Percentiles rank a stretch among this genome's conserved stretches.
Conservation (phyloP, 805 yeast species). For the Wickerhamomyces xylosicus region DNA sequence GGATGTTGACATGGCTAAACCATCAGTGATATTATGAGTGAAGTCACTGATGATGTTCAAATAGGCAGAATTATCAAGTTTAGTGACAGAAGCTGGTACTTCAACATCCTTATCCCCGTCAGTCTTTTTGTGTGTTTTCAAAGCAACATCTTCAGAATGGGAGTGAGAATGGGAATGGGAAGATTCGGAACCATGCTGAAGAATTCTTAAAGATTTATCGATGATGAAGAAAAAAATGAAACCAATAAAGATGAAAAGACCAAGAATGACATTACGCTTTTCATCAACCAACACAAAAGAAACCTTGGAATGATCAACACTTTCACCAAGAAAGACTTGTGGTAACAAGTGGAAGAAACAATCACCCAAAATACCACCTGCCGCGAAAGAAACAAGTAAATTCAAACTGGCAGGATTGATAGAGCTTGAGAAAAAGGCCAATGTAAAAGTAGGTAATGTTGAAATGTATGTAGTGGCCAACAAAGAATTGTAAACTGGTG, state of each 20-base stretch:
- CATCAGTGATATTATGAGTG: slow-evolving; percentile 70
- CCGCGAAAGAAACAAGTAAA: slow-evolving; percentile 57
- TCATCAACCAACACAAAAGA: slow-evolving; percentile 42
- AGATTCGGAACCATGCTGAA: slow-evolving; percentile 24
- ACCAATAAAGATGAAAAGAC: slow-evolving; percentile 49
- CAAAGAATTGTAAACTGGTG: slow-evolving; percentile 49
- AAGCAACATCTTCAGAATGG: slow-evolving; percentile 25
- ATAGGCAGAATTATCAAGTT: slow-evolving; percentile 38
- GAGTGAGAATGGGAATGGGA: slow-evolving; percentile 28
- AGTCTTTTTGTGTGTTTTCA: slow-evolving; percentile 13
- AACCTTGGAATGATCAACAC: slow-evolving; percentile 27
- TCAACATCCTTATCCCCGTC: slow-evolving; percentile 14
- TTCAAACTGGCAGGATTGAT: slow-evolving; percentile 41
- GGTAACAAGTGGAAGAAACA: slow-evolving; percentile 66
- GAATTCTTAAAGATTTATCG: slow-evolving; percentile 49
- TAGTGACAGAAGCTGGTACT: slow-evolving; percentile 18
- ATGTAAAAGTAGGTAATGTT: slow-evolving; percentile 50
- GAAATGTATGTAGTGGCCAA: slow-evolving; percentile 56
- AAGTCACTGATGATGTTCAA: slow-evolving; percentile 62
- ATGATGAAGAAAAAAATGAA: slow-evolving; percentile 49
- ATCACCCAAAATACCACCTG: slow-evolving; percentile 71
- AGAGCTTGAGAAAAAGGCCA: slow-evolving; percentile 46
- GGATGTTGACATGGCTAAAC: slow-evolving; percentile 63
- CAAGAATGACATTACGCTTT: slow-evolving; percentile 36
- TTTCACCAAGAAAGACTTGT: slow-evolving; percentile 49